phyloP scores from a whole-genome alignment of 495 filamentous ascomycete species.

The Apodospora peruviana region DNA sequence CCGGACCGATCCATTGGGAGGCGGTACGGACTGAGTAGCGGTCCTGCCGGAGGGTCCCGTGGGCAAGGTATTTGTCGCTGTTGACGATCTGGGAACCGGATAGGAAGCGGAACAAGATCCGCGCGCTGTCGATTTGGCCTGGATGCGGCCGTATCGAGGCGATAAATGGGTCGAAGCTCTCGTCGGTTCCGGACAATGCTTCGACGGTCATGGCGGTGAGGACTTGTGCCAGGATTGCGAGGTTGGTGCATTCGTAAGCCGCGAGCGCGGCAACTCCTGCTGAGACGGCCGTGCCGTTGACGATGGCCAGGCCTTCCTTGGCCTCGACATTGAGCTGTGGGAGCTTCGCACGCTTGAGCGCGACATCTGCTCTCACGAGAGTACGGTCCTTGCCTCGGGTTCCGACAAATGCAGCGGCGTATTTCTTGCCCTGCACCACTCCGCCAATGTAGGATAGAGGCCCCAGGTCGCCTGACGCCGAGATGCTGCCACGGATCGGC shows the following conservation, averaged over 20 bases:
- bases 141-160: slow-evolving; percentile 44
- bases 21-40: slow-evolving; percentile 47
- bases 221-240: slow-evolving; percentile 46
- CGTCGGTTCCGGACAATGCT: slow-evolving; percentile 38
- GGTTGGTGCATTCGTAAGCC: slow-evolving; percentile 41
- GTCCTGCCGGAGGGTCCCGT: slow-evolving; percentile 37
- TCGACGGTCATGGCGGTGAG: slow-evolving; percentile 38
- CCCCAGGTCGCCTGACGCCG: slow-evolving; percentile 53
- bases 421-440: slow-evolving; percentile 41
- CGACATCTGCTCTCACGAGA: slow-evolving; percentile 15
- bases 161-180: slow-evolving; percentile 51
- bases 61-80: slow-evolving; percentile 6
- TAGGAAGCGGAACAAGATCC: slow-evolving; percentile 42
- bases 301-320: slow-evolving; percentile 49
- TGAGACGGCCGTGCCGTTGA: slow-evolving; percentile 54
- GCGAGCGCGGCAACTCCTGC: slow-evolving; percentile 38
- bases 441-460: slow-evolving; percentile 48
- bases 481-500: slow-evolving; percentile 52
- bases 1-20: slow-evolving; percentile 50
- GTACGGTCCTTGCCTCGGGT: slow-evolving; percentile 13
- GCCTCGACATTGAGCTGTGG: slow-evolving; percentile 35
- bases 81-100: slow-evolving; percentile 9
- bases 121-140: slow-evolving; percentile 47
- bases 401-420: slow-evolving; percentile 22
- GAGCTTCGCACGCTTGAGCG: slow-evolving; percentile 27